Evolutionary conservation across 768 basidiomycete species (phyloP).

Genomic region (Agaricus sinodeliciosus): DNA sequence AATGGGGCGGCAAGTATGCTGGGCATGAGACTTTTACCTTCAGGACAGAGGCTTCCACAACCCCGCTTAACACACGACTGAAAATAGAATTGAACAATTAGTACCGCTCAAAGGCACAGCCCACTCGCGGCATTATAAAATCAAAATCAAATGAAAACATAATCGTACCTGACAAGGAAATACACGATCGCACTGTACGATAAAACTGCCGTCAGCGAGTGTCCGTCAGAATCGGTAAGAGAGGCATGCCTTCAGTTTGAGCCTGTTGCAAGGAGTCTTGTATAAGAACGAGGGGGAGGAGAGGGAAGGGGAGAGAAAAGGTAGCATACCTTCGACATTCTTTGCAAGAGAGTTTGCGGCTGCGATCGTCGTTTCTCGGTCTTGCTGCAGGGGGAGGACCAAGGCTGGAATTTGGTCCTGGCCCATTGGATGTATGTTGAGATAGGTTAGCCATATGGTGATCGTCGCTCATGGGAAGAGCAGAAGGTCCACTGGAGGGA

Average conservation of each 20-base stretch:
- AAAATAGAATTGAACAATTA: slow-evolving; percentile 4
- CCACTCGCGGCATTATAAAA: slow-evolving; percentile 1
- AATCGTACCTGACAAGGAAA: slow-evolving; percentile 51
- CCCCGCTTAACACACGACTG: slow-evolving; percentile 62
- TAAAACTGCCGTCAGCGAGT: slow-evolving; percentile 3
- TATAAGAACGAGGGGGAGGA: background rate
- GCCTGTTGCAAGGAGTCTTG: slow-evolving; percentile 19
- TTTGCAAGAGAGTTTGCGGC: slow-evolving; percentile 41
- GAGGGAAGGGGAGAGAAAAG: background rate
- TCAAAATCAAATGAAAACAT: slow-evolving; percentile 1
- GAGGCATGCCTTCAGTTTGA: slow-evolving; percentile 40
- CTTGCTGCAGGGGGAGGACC: slow-evolving; percentile 10
- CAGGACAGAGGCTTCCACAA: slow-evolving; percentile 56
- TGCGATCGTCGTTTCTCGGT: slow-evolving; percentile 31
- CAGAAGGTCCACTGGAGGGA: background rate
- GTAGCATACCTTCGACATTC: slow-evolving; percentile 41
- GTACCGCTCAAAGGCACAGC: too few relatives aligned
- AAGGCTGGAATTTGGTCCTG: slow-evolving; percentile 7
- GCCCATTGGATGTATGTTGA: slow-evolving; percentile 4
- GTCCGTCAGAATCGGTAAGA: background rate
- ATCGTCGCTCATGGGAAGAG: background rate
- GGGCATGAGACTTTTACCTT: slow-evolving; percentile 29
- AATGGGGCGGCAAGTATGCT: background rate
- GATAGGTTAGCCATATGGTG: background rate
- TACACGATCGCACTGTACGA: slow-evolving; percentile 50